phyloP scores from a whole-genome alignment of 2,329 filamentous ascomycete species.

The Cyclaneusma minus region DNA sequence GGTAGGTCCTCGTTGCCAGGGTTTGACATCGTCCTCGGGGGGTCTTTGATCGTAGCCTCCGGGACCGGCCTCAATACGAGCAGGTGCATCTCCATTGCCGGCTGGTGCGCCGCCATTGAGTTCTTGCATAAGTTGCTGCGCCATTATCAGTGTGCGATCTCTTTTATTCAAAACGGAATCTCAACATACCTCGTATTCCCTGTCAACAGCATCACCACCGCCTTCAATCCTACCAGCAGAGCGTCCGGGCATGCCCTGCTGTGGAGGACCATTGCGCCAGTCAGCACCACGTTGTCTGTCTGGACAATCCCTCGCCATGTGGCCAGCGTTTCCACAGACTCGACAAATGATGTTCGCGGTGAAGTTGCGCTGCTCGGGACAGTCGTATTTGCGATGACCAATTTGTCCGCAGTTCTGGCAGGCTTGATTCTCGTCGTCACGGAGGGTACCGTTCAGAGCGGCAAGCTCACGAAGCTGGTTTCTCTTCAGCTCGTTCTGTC shows the following conservation, averaged over 20 bases:
- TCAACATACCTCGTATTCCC: slow-evolving; percentile 75
- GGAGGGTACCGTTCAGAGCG: slow-evolving; percentile 93
- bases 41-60: slow-evolving; percentile 38
- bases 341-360: slow-evolving; percentile 99
- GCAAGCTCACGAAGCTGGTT: slow-evolving; percentile 97
- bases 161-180: not conserved
- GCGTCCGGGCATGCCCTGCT: slow-evolving; percentile 25
- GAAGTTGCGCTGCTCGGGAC: slow-evolving; percentile 92
- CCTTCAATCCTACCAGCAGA: slow-evolving; percentile 54
- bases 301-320: slow-evolving; percentile 96
- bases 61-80: slow-evolving; percentile 76
- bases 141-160: slow-evolving; percentile 21
- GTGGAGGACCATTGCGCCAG: slow-evolving; percentile 67
- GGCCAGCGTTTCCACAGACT: slow-evolving; percentile 91
- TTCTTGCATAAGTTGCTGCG: slow-evolving; percentile 91
- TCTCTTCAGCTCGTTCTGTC: slow-evolving; percentile 96
- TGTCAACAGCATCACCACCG: slow-evolving; percentile 70
- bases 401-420: slow-evolving; percentile 99
- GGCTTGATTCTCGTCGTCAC: slow-evolving; percentile 97
- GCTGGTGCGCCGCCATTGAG: slow-evolving; percentile 57
- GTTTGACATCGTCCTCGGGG: slow-evolving; percentile 46
- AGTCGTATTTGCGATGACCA: slow-evolving; percentile 96
- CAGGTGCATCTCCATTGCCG: slow-evolving; percentile 43
- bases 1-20: slow-evolving; percentile 78
- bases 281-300: slow-evolving; percentile 69